phyloP scores from a whole-genome alignment of 371 early-diverging fungal species.

The Cokeromyces recurvatus region DNA sequence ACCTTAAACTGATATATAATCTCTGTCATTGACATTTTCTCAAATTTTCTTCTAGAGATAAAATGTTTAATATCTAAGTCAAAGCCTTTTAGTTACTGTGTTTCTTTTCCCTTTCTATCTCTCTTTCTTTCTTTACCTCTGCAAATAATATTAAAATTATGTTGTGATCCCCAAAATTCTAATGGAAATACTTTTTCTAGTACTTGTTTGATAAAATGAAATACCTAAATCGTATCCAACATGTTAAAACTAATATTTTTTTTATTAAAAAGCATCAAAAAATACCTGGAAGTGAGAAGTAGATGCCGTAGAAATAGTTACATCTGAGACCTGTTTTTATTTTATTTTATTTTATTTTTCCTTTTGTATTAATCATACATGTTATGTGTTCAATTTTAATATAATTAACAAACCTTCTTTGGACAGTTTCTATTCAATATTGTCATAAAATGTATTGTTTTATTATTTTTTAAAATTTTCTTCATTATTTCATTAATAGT shows the following conservation, averaged over 20 bases:
- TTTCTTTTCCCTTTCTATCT: not conserved
- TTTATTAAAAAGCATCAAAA: no score
- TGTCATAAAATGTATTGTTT: not conserved
- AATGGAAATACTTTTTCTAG: slow-evolving; percentile 46
- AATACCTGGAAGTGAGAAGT: no score
- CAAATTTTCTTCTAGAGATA: slow-evolving; percentile 51
- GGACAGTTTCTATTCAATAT: slow-evolving; percentile 3
- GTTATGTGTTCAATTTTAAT: no score
- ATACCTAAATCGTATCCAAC: not conserved
- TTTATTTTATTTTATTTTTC: no score
- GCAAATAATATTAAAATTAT: slow-evolving; percentile 40
- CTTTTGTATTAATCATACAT: no score
- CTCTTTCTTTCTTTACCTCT: slow-evolving; percentile 27
- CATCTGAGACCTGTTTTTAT: no score
- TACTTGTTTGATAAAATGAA: slow-evolving; percentile 5
- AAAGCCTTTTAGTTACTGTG: not conserved
- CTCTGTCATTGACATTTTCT: slow-evolving; percentile 56
- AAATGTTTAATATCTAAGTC: slow-evolving; percentile 40
- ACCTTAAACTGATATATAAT: slow-evolving; percentile 52
- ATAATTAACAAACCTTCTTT: not conserved
- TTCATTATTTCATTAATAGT: not conserved
- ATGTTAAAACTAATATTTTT: no score
- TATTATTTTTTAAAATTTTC: not conserved
- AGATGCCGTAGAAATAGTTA: no score
- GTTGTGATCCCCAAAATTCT: slow-evolving; percentile 47